Evolutionary conservation across 345 rosid species (phyloP).

Genomic region (Durio zibethinus): DNA sequence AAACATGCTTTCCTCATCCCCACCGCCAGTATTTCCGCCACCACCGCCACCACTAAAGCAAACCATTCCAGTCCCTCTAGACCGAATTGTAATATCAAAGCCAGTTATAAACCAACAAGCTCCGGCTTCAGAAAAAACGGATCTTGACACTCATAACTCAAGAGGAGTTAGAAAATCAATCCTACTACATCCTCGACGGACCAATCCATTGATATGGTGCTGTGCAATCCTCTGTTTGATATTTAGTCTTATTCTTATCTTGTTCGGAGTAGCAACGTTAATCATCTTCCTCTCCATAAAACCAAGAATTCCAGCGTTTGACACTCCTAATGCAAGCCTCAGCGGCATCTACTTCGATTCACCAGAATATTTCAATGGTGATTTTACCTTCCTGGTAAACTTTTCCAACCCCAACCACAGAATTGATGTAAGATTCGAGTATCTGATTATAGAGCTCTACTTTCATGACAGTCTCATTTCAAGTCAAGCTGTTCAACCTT

Average conservation of each 20-base stretch:
- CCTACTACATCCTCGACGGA: conserved; percentile 41
- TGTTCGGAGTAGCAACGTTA: conserved; percentile 74
- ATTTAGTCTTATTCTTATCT: conserved; percentile 70
- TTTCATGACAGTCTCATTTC: conserved; percentile 58
- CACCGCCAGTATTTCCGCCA: conserved; percentile 15
- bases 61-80: conserved; percentile 31
- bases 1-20: conserved; percentile 37
- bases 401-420: conserved; percentile 80
- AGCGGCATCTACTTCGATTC: conserved; percentile 74
- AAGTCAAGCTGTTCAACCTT: conserved; percentile 57
- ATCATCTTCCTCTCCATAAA: conserved; percentile 56
- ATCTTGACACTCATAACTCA: conserved; percentile 13
- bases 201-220: conserved; percentile 71
- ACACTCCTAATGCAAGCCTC: conserved; percentile 66
- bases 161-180: conserved; percentile 16
- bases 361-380: conserved; percentile 75
- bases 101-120: conserved; percentile 27
- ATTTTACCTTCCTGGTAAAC: conserved; percentile 57
- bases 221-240: conserved; percentile 66
- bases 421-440: conserved; percentile 60
- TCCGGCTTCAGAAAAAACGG: conserved; percentile 17
- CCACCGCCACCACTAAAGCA: conserved; percentile 38
- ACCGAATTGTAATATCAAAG: conserved; percentile 41
- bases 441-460: conserved; percentile 54
- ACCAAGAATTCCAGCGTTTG: conserved; percentile 70